Conservation (phyloP, 768 basidiomycete species). For the Hirschioporus abietinus region DNA sequence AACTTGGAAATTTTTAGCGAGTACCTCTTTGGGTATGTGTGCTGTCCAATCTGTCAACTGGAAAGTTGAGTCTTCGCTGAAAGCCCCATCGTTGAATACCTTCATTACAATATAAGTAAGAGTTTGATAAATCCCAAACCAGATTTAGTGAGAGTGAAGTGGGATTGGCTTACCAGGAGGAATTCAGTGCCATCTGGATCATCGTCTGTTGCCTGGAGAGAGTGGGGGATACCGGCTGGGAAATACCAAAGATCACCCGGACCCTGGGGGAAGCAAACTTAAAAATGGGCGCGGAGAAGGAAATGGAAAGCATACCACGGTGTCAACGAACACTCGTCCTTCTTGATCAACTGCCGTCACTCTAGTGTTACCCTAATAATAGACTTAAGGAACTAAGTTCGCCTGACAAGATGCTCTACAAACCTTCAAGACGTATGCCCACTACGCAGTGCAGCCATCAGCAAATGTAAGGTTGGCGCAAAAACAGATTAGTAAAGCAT, state of each 20-base stretch:
- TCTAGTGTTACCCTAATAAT: conserved; percentile 38
- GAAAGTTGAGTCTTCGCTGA: conserved; percentile 51
- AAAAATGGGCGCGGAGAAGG: background rate
- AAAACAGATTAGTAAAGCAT: conserved; percentile 6
- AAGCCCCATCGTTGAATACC: conserved; percentile 47
- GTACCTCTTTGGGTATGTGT: conserved; percentile 50
- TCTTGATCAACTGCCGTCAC: conserved; percentile 42
- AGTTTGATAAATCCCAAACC: background rate
- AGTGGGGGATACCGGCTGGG: conserved; percentile 52
- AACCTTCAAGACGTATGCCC: conserved; percentile 48
- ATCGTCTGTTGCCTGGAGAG: conserved; percentile 45
- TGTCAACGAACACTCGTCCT: conserved; percentile 45
- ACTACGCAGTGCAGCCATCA: conserved; percentile 24
- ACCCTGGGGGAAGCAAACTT: conserved; percentile 21
- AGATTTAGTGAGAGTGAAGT: background rate
- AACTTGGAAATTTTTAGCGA: conserved; percentile 48
- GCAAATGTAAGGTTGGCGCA: conserved; percentile 7
- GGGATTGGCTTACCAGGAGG: conserved; percentile 32
- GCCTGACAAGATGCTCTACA: conserved; percentile 4
- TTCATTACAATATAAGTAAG: conserved; percentile 11
- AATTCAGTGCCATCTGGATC: conserved; percentile 46
- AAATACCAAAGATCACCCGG: conserved; percentile 54
- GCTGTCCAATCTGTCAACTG: conserved; percentile 52
- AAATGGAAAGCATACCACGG: conserved; percentile 32
- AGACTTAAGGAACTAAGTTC: conserved; percentile 4